Base-by-base conservation (phyloP, 2,329 filamentous ascomycete genomes). In the Fusarium fujikuroi region DNA sequence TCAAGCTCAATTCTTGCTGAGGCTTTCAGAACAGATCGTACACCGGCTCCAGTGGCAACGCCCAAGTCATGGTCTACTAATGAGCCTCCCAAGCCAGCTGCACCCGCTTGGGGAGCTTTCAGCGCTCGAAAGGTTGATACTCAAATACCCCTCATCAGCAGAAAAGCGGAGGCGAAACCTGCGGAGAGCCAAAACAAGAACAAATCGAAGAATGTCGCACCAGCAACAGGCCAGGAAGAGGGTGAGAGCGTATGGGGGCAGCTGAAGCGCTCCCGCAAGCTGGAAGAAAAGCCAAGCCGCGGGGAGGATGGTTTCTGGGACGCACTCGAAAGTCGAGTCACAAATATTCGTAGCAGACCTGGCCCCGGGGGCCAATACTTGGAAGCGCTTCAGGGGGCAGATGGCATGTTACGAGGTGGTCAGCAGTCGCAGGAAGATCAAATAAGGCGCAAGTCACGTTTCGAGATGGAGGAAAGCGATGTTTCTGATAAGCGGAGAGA, bases 1-100 rank as follows among this genome's bases (percentile, higher is more conserved):
- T 80, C 79, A 18, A 80, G 72, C 25, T 76, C 79, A 4, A 72
- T 81, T 11, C 72, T 82, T 40, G 79, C 80, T 7, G 76, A 81
- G 40, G 80, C 80, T n/a, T 78, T 82, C 70, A 81, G 75, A 56
- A 74, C 77, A 50, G 74, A 78, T 46, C 73, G 74, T 53, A 62
- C 74, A 23, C 75, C 79, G n/a, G 73, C 63, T 34, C 60, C 75
- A 10, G 75, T 79, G 14, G 68, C 72, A 32, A 78, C 79, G 9
- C 78, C 80, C 6, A 69, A 63, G 30, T 76, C 78, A 10, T 77
- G 78, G 76, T 75, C 77, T n/a, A 50, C 47, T n/a, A 57, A 43
- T 42, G 60, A 73, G 34, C 44, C 56, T 18, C 36, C 65, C 7
- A 68, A 72, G 44, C 37, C 65, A 25, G n/a, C 57, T 18, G 23